Conservation (phyloP, 2,329 filamentous ascomycete genomes). For the Colletotrichum shisoi region DNA sequence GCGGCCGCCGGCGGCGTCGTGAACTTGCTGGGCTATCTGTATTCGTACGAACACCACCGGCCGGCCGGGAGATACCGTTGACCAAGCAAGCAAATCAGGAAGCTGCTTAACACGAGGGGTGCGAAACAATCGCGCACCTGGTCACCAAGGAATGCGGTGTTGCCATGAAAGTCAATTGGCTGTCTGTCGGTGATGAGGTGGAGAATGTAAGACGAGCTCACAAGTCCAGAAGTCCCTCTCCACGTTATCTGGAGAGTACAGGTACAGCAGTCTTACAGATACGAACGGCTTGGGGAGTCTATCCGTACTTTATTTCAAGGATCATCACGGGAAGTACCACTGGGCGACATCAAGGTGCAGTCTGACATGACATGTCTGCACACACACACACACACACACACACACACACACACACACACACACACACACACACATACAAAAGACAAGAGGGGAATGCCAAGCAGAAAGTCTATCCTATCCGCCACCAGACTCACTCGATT, state of each 20-base stretch:
- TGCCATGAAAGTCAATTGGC: slow-evolving; percentile 25
- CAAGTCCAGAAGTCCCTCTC: not conserved
- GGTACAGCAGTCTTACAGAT: too few relatives aligned
- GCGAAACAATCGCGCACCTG: not conserved
- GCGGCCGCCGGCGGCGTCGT: slow-evolving; percentile 9
- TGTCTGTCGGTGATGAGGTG: slow-evolving; percentile 10
- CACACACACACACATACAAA: too few relatives aligned
- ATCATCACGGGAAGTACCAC: not conserved
- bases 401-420: too few relatives aligned
- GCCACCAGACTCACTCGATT: not conserved
- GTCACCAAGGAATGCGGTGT: not conserved
- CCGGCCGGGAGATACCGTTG: slow-evolving; percentile 25
- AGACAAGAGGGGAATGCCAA: not conserved
- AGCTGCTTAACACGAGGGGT: slow-evolving; percentile 23
- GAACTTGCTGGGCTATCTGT: slow-evolving; percentile 10
- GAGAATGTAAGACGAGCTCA: slow-evolving; percentile 14
- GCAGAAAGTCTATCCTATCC: not conserved
- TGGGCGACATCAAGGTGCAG: not conserved
- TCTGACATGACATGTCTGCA: not conserved
- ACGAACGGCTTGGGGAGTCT: too few relatives aligned
- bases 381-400: too few relatives aligned
- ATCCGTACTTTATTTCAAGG: not conserved
- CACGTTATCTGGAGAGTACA: too few relatives aligned
- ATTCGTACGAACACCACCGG: not conserved
- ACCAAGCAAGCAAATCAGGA: slow-evolving; percentile 36